These are phyloP conservation scores for Teunomyces stri DNA, from an alignment of 805 yeast genomes.

Conservation along the genomic window DNA sequence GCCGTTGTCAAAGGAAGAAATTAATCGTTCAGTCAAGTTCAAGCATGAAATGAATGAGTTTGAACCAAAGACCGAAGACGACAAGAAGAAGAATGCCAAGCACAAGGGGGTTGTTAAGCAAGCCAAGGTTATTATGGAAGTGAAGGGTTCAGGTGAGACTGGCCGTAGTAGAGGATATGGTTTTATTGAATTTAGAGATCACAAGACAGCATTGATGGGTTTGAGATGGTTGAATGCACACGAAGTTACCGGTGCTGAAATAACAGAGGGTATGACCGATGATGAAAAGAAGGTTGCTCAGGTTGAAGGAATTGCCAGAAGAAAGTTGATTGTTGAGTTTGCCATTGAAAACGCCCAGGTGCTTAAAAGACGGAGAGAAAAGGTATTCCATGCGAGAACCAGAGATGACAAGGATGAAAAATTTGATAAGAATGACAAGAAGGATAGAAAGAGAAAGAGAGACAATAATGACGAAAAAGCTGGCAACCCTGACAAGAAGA, in stretches of 20 bases:
- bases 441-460: conserved; percentile 24
- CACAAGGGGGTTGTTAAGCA: conserved; percentile 90
- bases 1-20: conserved; percentile 85
- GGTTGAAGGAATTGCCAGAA: conserved; percentile 53
- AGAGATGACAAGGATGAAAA: conserved; percentile 20
- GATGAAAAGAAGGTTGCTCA: conserved; percentile 60
- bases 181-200: conserved; percentile 89
- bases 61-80: conserved; percentile 25
- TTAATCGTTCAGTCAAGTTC: conserved; percentile 70
- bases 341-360: conserved; percentile 95
- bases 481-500: conserved; percentile 19
- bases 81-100: conserved; percentile 56
- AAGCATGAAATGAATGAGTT: conserved; percentile 43
- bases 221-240: conserved; percentile 96
- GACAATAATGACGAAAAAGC: conserved; percentile 11
- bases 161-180: conserved; percentile 98
- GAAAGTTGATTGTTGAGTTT: conserved; percentile 89
- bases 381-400: conserved; percentile 40
- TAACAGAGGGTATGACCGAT: conserved; percentile 64
- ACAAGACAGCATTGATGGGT: conserved; percentile 90
- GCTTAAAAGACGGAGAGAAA: conserved; percentile 83
- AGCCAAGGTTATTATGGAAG: conserved; percentile 89
- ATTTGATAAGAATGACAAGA: conserved; percentile 7
- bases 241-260: conserved; percentile 69
- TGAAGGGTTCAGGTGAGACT: conserved; percentile 78